phyloP scores from a whole-genome alignment of 2,329 filamentous ascomycete species.

The Ascomycota sp. region DNA sequence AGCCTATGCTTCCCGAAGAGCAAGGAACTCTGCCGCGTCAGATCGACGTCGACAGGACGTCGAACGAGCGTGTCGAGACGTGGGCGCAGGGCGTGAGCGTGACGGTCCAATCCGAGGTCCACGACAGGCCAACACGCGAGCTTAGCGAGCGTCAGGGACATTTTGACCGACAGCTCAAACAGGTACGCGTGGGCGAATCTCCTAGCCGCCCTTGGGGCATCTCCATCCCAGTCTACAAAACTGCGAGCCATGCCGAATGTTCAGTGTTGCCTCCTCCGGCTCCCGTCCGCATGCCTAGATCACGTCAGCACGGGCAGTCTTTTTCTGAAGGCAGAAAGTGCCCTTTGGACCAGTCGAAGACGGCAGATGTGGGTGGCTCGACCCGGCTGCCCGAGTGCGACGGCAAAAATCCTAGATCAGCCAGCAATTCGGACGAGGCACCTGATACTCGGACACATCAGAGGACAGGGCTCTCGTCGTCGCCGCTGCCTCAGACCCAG shows the following conservation, averaged over 20 bases:
- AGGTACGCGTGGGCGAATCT: constrained; percentile 82
- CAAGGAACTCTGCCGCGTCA: constrained; percentile 23
- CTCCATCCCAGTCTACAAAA: constrained; percentile 44
- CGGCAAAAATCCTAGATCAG: constrained; percentile 2
- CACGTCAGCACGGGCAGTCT: constrained; percentile 8
- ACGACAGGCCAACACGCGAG: constrained; percentile 18
- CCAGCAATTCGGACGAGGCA: constrained; percentile 3
- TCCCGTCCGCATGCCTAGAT: constrained; percentile 28
- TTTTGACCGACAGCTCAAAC: constrained; percentile 71
- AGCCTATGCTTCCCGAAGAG: constrained; percentile 54
- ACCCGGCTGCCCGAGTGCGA: constrained; percentile 3
- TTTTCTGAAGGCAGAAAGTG: constrained; percentile 25
- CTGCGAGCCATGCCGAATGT: constrained; percentile 13
- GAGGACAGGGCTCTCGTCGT: constrained; percentile 3
- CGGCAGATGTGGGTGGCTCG: constrained; percentile 14
- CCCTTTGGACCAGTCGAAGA: constrained; percentile 34
- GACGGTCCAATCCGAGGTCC: constrained; percentile 17
- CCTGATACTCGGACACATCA: constrained; percentile 7
- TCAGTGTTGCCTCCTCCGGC: constrained; percentile 37
- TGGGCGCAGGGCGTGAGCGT: constrained; percentile 66
- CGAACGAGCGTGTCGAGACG: constrained; percentile 56
- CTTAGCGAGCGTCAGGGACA: constrained; percentile 45
- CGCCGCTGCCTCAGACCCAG: constrained; percentile 10
- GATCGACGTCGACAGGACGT: constrained; percentile 26
- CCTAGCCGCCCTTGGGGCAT: constrained; percentile 90